Base-by-base conservation (phyloP, 148 eudicot genomes). In the Polygonum aviculare region DNA sequence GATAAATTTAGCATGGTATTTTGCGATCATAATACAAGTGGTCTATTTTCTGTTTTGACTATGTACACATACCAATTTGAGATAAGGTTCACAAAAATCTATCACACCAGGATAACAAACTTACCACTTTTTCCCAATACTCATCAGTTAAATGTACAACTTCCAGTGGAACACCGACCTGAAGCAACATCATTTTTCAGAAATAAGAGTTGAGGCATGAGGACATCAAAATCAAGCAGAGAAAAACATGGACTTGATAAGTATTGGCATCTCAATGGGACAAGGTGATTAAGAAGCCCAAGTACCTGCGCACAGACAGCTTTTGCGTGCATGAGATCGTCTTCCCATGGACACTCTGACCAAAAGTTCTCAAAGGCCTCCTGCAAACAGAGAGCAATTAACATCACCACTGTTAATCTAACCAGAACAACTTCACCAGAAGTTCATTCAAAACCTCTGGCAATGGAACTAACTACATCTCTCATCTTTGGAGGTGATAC, bases 311-410 rank as follows among this genome's bases (percentile, higher is more conserved):
- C 81, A 78, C 98, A 95, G 54, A 95, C 98, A 78, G 88, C 92
- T 83, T 81, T 90, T 18, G 90, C 98, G 81, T 90, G 91, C 74
- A 82, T 89, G 77, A 95, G 79, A 82, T 95, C 98, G 65, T 88
- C 94, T 81, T 92, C 98, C 98, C 98, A 95, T 0, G 98, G 98
- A 81, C 98, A 95, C 72, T 95, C 92, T 16, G 94, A 81, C 98
- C 98, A 95, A 74, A 83, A 95, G 79, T 95, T 95, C 45, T 95
- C 93, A 71, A 90, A 95, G 76, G 89, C 97, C 84, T 95, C 98
- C 98, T 95, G 79, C 48, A 81, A 81, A 63, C 77, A 77, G 41
- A 44, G 33, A 54, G 72, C 39, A 55, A 54, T 59, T 59, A 59
- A 21, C 15, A 48, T 57, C 11, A 9, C 16, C 7, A 3, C 59